Evolutionary conservation across 139 green algal species (phyloP).

Genomic region (Edaphochlamys debaryana): DNA sequence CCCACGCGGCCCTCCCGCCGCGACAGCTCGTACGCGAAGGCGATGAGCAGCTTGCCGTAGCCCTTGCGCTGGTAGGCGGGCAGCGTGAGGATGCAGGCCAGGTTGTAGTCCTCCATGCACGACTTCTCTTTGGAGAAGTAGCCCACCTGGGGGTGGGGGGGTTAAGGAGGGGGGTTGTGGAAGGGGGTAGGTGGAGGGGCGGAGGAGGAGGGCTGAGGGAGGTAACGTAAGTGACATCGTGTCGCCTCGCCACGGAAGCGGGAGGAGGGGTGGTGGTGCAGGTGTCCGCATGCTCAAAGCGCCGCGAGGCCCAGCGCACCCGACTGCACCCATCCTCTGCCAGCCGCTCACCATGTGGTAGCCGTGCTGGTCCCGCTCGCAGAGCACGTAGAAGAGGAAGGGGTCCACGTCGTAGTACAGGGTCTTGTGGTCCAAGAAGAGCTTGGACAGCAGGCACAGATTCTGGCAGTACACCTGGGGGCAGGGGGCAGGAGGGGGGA

Average conservation of each 20-base stretch:
- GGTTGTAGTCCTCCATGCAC: slow-evolving; percentile 93
- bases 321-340: no score
- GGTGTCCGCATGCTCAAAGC: no score
- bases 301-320: no score
- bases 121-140: slow-evolving; percentile 95
- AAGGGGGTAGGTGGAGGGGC: no score
- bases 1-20: slow-evolving; percentile 90
- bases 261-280: no score
- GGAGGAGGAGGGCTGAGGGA: no score
- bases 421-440: slow-evolving; percentile 99
- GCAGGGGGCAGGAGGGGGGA: slow-evolving; percentile 49
- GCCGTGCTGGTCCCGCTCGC: slow-evolving; percentile 86
- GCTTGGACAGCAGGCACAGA: slow-evolving; percentile 98
- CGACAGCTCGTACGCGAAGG: slow-evolving; percentile 95
- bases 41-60: slow-evolving; percentile 98
- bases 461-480: slow-evolving; percentile 97
- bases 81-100: slow-evolving; percentile 99
- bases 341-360: slow-evolving; percentile 67
- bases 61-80: slow-evolving; percentile 96
- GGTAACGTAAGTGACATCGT: no score
- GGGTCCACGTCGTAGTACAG: slow-evolving; percentile 99
- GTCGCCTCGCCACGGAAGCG: no score
- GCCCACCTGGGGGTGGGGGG: slow-evolving; percentile 71
- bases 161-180: not conserved
- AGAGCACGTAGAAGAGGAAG: slow-evolving; percentile 99